Base-by-base conservation (phyloP, 2,329 filamentous ascomycete species). In the Neurospora sp. region DNA sequence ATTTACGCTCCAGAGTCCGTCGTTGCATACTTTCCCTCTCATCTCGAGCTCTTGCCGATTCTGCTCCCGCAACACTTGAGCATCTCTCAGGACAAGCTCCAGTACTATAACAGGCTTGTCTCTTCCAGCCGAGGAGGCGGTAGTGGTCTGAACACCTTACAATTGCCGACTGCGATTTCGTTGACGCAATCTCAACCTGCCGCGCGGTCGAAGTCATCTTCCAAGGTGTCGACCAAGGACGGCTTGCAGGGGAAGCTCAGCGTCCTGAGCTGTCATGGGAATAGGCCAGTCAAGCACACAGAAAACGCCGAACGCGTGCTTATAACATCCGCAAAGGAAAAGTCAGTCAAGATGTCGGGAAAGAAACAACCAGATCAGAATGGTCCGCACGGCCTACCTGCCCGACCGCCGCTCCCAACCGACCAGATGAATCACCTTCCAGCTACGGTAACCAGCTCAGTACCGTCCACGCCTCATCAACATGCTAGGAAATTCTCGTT, bases 381-480 rank as follows among this genome's bases (percentile, higher is more conserved):
- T 8, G 52, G 70, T 4, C 69, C 40, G 62, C 68, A 71, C 46
- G 71, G 71, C n/a, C 69, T 69, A 46, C 67, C 74, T 8, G 66
- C 66, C n/a, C 72, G 73, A 41, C 66, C 70, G 19, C 72, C 73
- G 19, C 69, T 71, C 1, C 67, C 71, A 10, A 62, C 72, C 3
- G 62, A 37, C 39, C 71, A 72, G 38, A 70, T 65, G 33, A 52
- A 66, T 72, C 77, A 81, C 67, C 72, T 73, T n/a, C 74, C 74
- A 12, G 69, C 75, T 23, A 76, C 81, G 15, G 85, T 96, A 78
- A 96, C 95, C 33, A 97, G 87, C 78, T 98, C 95, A 8, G 92
- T 97, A 67, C 95, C 95, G 1, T 96, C 95, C 1, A 98, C 95
- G 3, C 96, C 95, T 8, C 92, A 95, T 77, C 94, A 97, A 79